Base-by-base conservation (phyloP, 148 eudicot genomes). In the Persicaria maculosa region DNA sequence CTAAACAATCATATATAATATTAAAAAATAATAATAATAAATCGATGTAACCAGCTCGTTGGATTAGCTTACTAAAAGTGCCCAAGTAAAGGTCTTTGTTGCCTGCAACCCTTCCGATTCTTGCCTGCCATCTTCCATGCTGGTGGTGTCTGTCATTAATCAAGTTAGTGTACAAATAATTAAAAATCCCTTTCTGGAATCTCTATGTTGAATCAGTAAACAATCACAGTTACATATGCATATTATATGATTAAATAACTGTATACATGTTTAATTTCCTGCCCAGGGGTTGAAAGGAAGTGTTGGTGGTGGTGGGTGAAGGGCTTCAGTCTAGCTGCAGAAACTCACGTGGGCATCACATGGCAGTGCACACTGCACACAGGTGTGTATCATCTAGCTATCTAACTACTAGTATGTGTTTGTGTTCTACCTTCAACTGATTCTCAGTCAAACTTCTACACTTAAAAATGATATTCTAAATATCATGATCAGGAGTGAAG, bases 91-190 rank as follows among this genome's bases (percentile, higher is more conserved):
- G 97, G 79, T 94, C 98, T 68, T 94, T 94, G 89, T 94, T 94
- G 77, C 98, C 98, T 1, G 98, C 98, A 79, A 94, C 98, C 74
- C 98, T 87, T 55, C 98, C 98, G 19, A 94, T 94, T 61, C 98
- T 94, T 50, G 98, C 98, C 82, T 94, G 98, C 98, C 98, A 94
- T 75, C 98, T 91, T 77, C 98, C 98, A 88, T 94, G 98, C 65
- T 94, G 98, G 68, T 94, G 98, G 80, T 94, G 98, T 77, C 98
- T 94, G 75, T 75, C 71, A 74, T 44, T 31, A 65, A 20, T 31
- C n/a, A 54, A 54, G 3, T 16, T 54, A 54, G 59, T 16, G n/a
- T 4, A 14, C 14, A 53, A 54, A 54, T 4, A 54, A 1, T 4
- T 5, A 48, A 48, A 48, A 48, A 48, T 7, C 9, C 7, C 52